Conservation (phyloP, 1,139 yeast genomes). For the Entelexis sorbosivorans region DNA sequence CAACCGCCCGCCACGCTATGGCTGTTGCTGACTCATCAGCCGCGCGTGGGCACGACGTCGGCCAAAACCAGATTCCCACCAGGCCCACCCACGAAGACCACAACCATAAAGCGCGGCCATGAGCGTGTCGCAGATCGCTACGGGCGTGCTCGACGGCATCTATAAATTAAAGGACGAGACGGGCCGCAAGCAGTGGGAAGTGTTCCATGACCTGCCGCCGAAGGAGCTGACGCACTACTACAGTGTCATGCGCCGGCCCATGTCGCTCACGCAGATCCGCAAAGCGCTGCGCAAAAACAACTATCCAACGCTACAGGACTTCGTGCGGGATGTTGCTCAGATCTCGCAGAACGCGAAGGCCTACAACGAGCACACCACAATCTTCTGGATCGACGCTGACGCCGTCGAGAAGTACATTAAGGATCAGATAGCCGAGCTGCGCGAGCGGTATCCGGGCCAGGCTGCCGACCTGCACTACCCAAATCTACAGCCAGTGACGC, state of each 20-base stretch:
- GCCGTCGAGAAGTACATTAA: slow-evolving; percentile 53
- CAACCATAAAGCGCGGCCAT: not conserved
- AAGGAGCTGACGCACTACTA: slow-evolving; percentile 37
- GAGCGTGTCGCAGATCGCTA: slow-evolving; percentile 6
- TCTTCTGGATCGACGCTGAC: slow-evolving; percentile 60
- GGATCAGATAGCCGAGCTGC: slow-evolving; percentile 45
- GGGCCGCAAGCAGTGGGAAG: slow-evolving; percentile 30
- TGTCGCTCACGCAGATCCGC: slow-evolving; percentile 38
- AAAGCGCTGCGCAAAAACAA: slow-evolving; percentile 41
- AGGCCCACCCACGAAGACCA: no score
- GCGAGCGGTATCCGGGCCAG: slow-evolving; percentile 31
- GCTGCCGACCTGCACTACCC: slow-evolving; percentile 37
- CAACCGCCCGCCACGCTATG: no score
- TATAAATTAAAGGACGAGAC: slow-evolving; percentile 27
- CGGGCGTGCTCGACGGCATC: slow-evolving; percentile 28
- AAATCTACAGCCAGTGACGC: slow-evolving; percentile 55
- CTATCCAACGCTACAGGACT: slow-evolving; percentile 54
- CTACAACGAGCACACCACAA: slow-evolving; percentile 61
- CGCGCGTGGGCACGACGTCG: no score
- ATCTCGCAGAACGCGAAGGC: slow-evolving; percentile 83
- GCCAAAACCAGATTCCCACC: no score
- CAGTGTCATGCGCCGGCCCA: slow-evolving; percentile 39
- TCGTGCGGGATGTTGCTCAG: slow-evolving; percentile 66
- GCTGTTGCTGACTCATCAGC: no score
- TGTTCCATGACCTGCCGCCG: slow-evolving; percentile 40